Evolutionary conservation across 139 green algal genomes (phyloP), one percentile per base, ranked within the genome.

Genomic region (Pleodorina starrii): DNA sequence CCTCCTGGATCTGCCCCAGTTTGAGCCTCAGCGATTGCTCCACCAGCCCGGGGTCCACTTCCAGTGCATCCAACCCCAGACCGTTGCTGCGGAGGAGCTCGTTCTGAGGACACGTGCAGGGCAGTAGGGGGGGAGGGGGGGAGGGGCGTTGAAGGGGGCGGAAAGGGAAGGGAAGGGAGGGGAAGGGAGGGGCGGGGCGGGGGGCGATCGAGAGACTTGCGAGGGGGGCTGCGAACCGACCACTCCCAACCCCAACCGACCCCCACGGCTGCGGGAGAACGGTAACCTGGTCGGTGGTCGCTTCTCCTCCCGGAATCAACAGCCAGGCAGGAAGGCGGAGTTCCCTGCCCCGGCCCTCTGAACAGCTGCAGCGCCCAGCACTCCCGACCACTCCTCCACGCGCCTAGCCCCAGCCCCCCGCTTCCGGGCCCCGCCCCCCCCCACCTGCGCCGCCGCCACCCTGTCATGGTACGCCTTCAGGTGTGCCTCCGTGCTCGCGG

Each of bases 1-100:
- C 59, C 32, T 77, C 81, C 43, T 87, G 60, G 3, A 87, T 87
- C 81, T 87, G 81, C 27, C 81, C 81, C 81, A 87, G 59, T 42
- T 77, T 77, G 60, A 77, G 12, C 44, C 50, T 77, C 27, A 87
- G 81, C 60, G 23, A 29, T 60, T 87, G 81, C 59, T 87, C 81
- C 81, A 87, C 27, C 43, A n/a, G 54, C 29, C 77, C 81, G 14
- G 59, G n/a, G n/a, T 43, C 21, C 60, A 87, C n/a, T 1, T 7
- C 2, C 42, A 87, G 60, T 40, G 81, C 43, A 23, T 63, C 60
- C 2, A 29, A n/a, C 29, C 32, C 32, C 42, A 87, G 60, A 4
- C 81, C 81, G 59, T 69, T 87, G 81, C n/a, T 32, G 17, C 36
- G n/a, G 36, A 87, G 81, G 21, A 87, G 81, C 16, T 29, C 60